Evolutionary conservation across 2,329 filamentous ascomycete genomes (phyloP).

Genomic region (Balansia obtecta): DNA sequence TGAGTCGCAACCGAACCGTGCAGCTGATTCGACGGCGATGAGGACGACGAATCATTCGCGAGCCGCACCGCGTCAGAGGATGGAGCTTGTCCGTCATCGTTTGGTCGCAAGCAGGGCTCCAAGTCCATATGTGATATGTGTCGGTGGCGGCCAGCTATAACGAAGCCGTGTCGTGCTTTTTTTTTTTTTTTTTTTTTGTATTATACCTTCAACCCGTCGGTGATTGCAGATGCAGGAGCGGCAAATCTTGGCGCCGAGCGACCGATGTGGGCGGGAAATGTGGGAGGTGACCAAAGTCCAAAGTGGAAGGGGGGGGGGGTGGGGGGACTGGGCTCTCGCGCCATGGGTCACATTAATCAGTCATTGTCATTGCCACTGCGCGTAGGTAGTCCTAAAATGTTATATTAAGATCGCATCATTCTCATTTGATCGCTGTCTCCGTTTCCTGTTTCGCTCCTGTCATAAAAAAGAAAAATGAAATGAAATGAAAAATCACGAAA

Average conservation of each 20-base stretch:
- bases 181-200: too few relatives aligned
- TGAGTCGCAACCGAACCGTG: background rate
- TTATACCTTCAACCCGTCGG: background rate
- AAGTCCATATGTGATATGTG: slow-evolving; percentile 21
- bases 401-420: slow-evolving; percentile 1
- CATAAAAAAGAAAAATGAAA: background rate
- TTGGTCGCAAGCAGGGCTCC: slow-evolving; percentile 18
- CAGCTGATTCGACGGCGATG: slow-evolving; percentile 9
- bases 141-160: background rate
- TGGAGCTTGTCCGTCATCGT: slow-evolving; percentile 13
- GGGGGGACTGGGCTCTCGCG: background rate
- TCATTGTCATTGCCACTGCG: too few relatives aligned
- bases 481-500: too few relatives aligned
- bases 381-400: background rate
- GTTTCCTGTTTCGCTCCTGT: background rate
- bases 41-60: slow-evolving; percentile 6
- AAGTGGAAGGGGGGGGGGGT: background rate
- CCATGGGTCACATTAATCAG: too few relatives aligned
- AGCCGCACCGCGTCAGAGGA: background rate
- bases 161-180: background rate
- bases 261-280: slow-evolving; percentile 13
- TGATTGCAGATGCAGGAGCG: slow-evolving; percentile 8
- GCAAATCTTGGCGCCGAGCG: slow-evolving; percentile 18
- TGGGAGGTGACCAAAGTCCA: too few relatives aligned
- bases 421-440: slow-evolving; percentile 3